Conservation (phyloP, 1,284 basidiomycete species). For the Fomitopsis palustris region DNA sequence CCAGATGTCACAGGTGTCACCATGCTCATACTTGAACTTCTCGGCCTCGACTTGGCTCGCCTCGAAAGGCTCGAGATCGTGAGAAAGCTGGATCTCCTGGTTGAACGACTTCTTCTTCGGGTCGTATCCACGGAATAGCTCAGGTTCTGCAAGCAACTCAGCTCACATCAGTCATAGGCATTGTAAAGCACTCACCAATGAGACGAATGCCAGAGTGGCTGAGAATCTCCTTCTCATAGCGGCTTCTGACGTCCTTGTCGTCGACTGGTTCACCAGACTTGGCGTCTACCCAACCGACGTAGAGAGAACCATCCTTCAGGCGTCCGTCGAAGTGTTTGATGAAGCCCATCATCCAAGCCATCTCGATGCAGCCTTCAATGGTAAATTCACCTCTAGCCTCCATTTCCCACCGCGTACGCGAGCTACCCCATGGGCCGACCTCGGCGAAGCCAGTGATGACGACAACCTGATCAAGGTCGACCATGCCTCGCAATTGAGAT, state of each 20-base stretch:
- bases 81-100: constrained; percentile 95
- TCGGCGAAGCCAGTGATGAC: constrained; percentile 96
- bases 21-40: constrained; percentile 96
- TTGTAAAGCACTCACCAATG: constrained; percentile 70
- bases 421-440: constrained; percentile 98
- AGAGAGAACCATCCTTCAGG: constrained; percentile 86
- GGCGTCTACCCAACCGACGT: constrained; percentile 97
- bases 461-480: constrained; percentile 94
- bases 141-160: constrained; percentile 68
- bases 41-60: constrained; percentile 88
- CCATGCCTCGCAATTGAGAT: constrained; percentile 74
- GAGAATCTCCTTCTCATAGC: constrained; percentile 94
- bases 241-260: constrained; percentile 93
- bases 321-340: constrained; percentile 99
- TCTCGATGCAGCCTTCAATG: constrained; percentile 97
- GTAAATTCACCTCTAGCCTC: constrained; percentile 92
- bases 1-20: constrained; percentile 96
- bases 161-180: constrained; percentile 10
- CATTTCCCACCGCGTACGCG: constrained; percentile 99
- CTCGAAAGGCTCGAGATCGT: constrained; percentile 96
- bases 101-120: constrained; percentile 96
- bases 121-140: constrained; percentile 96
- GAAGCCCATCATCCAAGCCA: constrained; percentile 99
- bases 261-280: constrained; percentile 97
- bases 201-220: constrained; percentile 93